Conservation (phyloP, 805 yeast genomes). For the Scheffersomyces ergatensis region DNA sequence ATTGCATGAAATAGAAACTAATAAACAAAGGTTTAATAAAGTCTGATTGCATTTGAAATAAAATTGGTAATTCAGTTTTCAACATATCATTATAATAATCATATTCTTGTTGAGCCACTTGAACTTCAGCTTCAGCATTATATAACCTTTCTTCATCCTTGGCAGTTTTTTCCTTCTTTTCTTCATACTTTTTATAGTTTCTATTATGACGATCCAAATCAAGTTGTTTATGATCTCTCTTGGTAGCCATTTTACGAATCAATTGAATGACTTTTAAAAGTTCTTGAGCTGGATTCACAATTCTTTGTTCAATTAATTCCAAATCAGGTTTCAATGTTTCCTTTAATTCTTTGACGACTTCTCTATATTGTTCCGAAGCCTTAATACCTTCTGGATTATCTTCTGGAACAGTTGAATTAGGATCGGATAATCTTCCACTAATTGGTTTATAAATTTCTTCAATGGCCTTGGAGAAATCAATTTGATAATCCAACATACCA, state of each 20-base stretch:
- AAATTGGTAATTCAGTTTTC: slow-evolving; percentile 82
- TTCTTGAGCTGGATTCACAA: slow-evolving; percentile 90
- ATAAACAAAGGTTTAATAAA: slow-evolving; percentile 93
- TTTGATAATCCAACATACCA: slow-evolving; percentile 90
- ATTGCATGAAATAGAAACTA: slow-evolving; percentile 94
- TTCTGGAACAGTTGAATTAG: slow-evolving; percentile 80
- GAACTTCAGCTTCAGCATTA: slow-evolving; percentile 84
- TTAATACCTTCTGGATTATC: slow-evolving; percentile 96
- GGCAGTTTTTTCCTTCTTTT: slow-evolving; percentile 75
- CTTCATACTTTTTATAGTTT: slow-evolving; percentile 67
- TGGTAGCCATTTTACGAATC: slow-evolving; percentile 90
- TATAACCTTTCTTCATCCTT: slow-evolving; percentile 92
- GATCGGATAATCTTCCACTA: slow-evolving; percentile 88
- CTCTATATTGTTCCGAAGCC: slow-evolving; percentile 90
- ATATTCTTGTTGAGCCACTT: slow-evolving; percentile 90
- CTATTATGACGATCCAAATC: slow-evolving; percentile 86
- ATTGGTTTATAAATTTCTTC: slow-evolving; percentile 97
- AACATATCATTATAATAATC: slow-evolving; percentile 95
- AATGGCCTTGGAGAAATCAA: slow-evolving; percentile 92
- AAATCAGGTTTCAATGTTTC: slow-evolving; percentile 86
- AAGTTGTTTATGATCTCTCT: slow-evolving; percentile 92
- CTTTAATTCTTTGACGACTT: slow-evolving; percentile 82
- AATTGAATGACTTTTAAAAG: slow-evolving; percentile 74
- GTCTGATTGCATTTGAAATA: slow-evolving; percentile 86
- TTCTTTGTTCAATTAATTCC: slow-evolving; percentile 85